Evolutionary conservation across 352 stramenopile species (phyloP), one percentile per base, ranked within the genome.

Genomic region (Pythium insidiosum): DNA sequence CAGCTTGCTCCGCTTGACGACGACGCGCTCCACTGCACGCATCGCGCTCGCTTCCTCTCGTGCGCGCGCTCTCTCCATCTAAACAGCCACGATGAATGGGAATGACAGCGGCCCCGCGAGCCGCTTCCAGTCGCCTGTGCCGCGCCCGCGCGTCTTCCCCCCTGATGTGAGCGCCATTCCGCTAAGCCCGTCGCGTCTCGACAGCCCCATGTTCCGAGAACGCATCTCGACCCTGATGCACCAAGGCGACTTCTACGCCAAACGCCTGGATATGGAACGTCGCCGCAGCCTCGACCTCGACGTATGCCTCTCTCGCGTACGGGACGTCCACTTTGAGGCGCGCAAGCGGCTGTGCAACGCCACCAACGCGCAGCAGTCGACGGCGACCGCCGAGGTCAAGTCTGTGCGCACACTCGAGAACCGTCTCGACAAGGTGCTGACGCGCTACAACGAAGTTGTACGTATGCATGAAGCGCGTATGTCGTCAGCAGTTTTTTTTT

Each of bases 371-470:
- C 68, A 83, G 35, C 53, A 63, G 1, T 76, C 51, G 16, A 64
- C 56, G 12, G 70, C 68, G 0, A 81, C 72, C 20, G 62, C 50
- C 5, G 74, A 80, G 15, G 56, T 79, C 46, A 84, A 78, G 46
- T 73, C 71, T 7, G 65, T 89, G 21, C 68, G 71, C 33, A 85
- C 66, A n/a, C 59, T 92, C 4, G 79, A 92, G 45, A 92, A 89
- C 43, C 76, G 73, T 6, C 58, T 92, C 9, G 77, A 92, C 44
- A 88, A 92, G 33, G 73, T 89, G 33, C 59, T 92, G n/a, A 88
- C 76, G 10, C 70, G 75, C 9, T 86, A 84, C 65, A 89, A 92
- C 47, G 74, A 92, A 57, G 69, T 86, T 31, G 63, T 81, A 50
- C 21, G 54, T 50, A 18, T 0, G 33, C 13, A 22, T 33, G 28